Conservation (phyloP, 306 rosid genomes). For the Fagus crenata region DNA sequence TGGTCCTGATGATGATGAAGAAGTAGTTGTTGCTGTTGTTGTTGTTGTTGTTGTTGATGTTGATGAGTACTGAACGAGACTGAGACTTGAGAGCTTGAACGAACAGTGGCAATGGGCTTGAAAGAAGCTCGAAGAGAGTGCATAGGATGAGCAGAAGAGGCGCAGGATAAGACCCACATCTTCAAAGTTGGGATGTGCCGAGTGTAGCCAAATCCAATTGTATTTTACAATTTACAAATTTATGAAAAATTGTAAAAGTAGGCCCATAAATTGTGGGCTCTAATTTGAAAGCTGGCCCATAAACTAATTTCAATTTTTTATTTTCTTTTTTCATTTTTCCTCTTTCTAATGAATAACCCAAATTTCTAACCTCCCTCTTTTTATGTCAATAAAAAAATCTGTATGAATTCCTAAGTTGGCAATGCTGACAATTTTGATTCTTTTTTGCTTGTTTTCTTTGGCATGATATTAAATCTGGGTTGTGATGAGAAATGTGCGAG, state of each 20-base stretch:
- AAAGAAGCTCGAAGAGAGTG: conserved; percentile 36
- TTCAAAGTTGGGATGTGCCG: not conserved
- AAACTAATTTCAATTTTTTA: not conserved
- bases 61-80: conserved; percentile 21
- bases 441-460: not conserved
- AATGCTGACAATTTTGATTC: not conserved
- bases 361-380: not conserved
- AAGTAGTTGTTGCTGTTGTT: too few species aligned
- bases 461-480: not conserved
- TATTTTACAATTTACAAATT: not conserved
- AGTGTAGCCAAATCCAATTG: not conserved
- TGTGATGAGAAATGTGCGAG: not conserved
- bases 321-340: not conserved
- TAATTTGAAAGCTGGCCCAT: not conserved
- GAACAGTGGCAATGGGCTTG: conserved; percentile 30
- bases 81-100: conserved; percentile 37
- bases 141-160: conserved; percentile 46
- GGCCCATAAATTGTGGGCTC: not conserved
- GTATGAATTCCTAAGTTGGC: not conserved
- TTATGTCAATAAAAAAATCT: not conserved
- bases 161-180: conserved; percentile 51
- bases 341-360: not conserved
- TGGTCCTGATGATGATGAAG: conserved; percentile 28
- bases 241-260: not conserved
- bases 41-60: conserved; percentile 9